Percentiles rank a stretch among this genome's conserved stretches.
Conservation (phyloP, 495 filamentous ascomycete genomes). For the Durotheca rogersii region DNA sequence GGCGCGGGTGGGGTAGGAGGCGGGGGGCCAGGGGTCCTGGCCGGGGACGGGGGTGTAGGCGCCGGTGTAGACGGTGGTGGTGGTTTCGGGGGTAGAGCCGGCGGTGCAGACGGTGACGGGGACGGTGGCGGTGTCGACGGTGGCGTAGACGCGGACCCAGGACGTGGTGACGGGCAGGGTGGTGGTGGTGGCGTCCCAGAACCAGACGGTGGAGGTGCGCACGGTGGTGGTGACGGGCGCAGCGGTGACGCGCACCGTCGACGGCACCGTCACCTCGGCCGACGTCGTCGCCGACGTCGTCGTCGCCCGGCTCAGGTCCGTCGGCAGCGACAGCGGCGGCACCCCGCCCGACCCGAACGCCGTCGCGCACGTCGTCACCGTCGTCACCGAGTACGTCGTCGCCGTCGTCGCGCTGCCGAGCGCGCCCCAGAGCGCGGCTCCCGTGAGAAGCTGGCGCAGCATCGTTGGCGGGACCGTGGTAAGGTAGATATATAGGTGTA, state of each 20-base stretch:
- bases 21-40: conserved; percentile 18
- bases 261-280: conserved; percentile 16
- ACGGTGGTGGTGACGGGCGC: conserved; percentile 12
- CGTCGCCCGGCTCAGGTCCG: conserved; percentile 10
- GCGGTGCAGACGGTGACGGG: conserved; percentile 23
- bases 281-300: conserved; percentile 4
- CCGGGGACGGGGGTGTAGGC: conserved; percentile 24
- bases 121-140: conserved; percentile 23
- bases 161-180: conserved; percentile 6
- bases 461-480: conserved; percentile 4
- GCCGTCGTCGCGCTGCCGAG: conserved; percentile 14
- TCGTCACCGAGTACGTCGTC: conserved; percentile 16
- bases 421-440: conserved; percentile 7
- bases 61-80: conserved; percentile 32
- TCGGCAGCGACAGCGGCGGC: conserved; percentile 16
- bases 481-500: too few species aligned
- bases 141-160: conserved; percentile 4
- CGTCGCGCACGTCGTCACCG: conserved; percentile 11
- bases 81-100: conserved; percentile 15
- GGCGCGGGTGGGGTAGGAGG: conserved; percentile 24
- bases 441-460: conserved; percentile 6
- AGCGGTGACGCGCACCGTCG: neutral
- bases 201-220: neutral
- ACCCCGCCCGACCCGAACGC: conserved; percentile 11
- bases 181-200: neutral